Conservation (phyloP, 768 basidiomycete genomes). For the Panus rudis region DNA sequence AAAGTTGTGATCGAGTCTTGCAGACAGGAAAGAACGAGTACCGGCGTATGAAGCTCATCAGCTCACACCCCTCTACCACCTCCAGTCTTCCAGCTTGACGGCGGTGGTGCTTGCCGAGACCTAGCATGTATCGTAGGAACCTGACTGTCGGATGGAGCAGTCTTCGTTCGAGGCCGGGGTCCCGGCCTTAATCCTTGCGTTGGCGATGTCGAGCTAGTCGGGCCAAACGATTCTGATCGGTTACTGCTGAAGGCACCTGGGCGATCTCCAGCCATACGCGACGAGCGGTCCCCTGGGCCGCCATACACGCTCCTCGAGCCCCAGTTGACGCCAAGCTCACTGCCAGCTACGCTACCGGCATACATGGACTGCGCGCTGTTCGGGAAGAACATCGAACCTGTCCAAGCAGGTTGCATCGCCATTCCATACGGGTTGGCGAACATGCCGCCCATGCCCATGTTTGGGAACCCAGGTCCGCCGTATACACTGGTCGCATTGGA, state of each 20-base stretch:
- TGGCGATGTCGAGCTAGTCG: conserved; percentile 11
- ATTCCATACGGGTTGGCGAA: conserved; percentile 26
- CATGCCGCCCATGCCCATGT: conserved; percentile 29
- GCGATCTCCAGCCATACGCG: conserved; percentile 9
- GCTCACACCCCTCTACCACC: conserved; percentile 9
- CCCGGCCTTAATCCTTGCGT: conserved; percentile 12
- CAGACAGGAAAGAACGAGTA: too few species aligned
- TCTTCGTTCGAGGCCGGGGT: conserved; percentile 23
- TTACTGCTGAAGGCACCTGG: conserved; percentile 1
- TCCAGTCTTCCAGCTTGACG: conserved; percentile 27
- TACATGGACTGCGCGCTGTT: conserved; percentile 48
- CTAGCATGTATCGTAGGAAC: conserved; percentile 9
- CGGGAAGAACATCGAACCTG: conserved; percentile 49
- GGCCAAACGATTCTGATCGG: conserved; percentile 9
- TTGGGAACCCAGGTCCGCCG: conserved; percentile 35
- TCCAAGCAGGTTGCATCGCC: conserved; percentile 16
- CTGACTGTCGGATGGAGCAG: conserved; percentile 22
- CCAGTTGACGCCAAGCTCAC: conserved; percentile 34
- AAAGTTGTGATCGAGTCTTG: neutral
- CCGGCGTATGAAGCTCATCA: too few species aligned
- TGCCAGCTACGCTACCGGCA: conserved; percentile 59
- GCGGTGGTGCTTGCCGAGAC: conserved; percentile 19
- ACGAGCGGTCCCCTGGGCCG: conserved; percentile 31
- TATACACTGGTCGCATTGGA: conserved; percentile 49
- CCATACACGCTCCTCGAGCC: conserved; percentile 66